Evolutionary conservation across 805 yeast species (phyloP), one percentile per base, ranked within the genome.

Genomic region (Kuraishia capsulata): DNA sequence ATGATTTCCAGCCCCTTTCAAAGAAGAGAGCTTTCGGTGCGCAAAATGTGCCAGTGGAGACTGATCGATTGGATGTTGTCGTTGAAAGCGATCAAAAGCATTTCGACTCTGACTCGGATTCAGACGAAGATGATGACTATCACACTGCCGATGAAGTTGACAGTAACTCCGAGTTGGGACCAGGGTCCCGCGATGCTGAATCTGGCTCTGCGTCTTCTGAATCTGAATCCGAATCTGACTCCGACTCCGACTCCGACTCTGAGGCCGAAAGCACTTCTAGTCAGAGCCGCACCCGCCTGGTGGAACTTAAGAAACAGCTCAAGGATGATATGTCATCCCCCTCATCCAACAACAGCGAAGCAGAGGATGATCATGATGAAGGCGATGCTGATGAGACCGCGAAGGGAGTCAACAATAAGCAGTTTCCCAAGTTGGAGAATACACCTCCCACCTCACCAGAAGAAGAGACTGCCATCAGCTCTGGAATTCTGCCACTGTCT

Each of bases 391-490:
- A 43, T 1, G 42, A 37, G 10, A 42, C 33, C 31, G 40, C 36
- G 3, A 30, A 35, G 18, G 48, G 48, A 11, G 41, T 36, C 13
- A 45, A 39, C 2, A 50, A 39, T 43, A 42, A 11, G 47, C 41
- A n/a, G 42, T 44, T 21, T 50, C 39, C 37, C 40, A 41, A 40
- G 33, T 35, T 20, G 21, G 39, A 13, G 38, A 40, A 9, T 51
- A 52, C 60, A 0, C 59, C 60, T 13, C 59, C 62, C 34, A 51
- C 64, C 2, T 51, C 57, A 1, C 53, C 59, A 2, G 67, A 58
- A 10, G 47, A 42, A 3, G 57, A 51, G n/a, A 53, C 24, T 57
- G 59, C 26, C 45, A 53, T 42, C 32, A 33, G 33, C 20, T 43
- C 21, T 36, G 47, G 44, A 30, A 42, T 35, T n/a, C 30, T 37